Conservation (phyloP, 805 yeast species). For the Kazachstania taianensis region DNA sequence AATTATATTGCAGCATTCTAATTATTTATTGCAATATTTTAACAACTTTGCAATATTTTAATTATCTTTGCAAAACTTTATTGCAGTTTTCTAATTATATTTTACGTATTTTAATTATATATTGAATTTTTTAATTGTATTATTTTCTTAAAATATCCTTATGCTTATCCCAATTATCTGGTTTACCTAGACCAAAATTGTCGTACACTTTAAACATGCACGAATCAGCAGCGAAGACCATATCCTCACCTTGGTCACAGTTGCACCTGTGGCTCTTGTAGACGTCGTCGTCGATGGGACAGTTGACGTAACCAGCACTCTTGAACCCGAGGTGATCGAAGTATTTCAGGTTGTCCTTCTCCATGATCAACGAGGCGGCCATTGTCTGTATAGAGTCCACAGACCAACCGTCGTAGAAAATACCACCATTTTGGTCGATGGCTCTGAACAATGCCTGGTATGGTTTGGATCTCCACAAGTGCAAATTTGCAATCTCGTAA, state of each 20-base stretch:
- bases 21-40: too few species aligned
- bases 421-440: slow-evolving; percentile 62
- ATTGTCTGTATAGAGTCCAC: slow-evolving; percentile 77
- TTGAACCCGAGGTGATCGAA: slow-evolving; percentile 59
- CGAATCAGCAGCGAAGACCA: slow-evolving; percentile 55
- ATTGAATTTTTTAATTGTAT: not conserved
- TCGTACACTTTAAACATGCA: slow-evolving; percentile 51
- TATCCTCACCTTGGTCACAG: slow-evolving; percentile 62
- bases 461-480: slow-evolving; percentile 57
- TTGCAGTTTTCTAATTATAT: too few species aligned
- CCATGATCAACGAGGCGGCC: slow-evolving; percentile 61
- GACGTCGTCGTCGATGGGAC: slow-evolving; percentile 55
- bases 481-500: slow-evolving; percentile 65
- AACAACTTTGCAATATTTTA: not conserved
- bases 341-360: slow-evolving; percentile 51
- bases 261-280: slow-evolving; percentile 54
- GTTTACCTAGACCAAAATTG: slow-evolving; percentile 39
- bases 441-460: slow-evolving; percentile 53
- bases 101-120: not conserved
- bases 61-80: not conserved
- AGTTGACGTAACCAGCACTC: slow-evolving; percentile 24
- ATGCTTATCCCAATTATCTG: slow-evolving; percentile 51
- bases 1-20: too few species aligned
- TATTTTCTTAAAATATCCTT: too few species aligned
- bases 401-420: slow-evolving; percentile 82